Base-by-base conservation (phyloP, 2,329 filamentous ascomycete genomes). In the Alternaria ethzedia region DNA sequence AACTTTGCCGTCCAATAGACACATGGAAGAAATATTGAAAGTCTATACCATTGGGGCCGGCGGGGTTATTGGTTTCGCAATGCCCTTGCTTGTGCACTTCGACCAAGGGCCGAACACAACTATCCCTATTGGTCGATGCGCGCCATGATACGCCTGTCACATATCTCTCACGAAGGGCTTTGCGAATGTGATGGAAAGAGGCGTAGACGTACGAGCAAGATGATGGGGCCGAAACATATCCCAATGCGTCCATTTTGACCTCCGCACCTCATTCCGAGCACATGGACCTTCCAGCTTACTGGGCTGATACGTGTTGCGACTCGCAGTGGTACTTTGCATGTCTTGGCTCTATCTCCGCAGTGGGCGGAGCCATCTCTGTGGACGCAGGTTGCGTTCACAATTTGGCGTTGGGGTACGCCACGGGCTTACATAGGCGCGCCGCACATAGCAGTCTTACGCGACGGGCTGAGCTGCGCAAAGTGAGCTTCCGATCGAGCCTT, bases 381-480 rank as follows among this genome's bases (percentile, higher is more conserved):
- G 44, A 32, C 4, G 56, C 56, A 51, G 51, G 46, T 10, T 51
- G 25, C 30, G 28, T 21, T 30, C 17, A 36, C 45, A 28, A 43
- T 25, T 55, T 20, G 51, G 30, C 45, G 44, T 52, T 58, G n/a
- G 43, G 49, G 23, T 28, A 28, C 55, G 55, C 50, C 59, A 60
- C 62, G 43, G 50, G 44, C 63, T 68, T 54, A 61, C 51, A 36
- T 36, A 50, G 44, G 46, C 47, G 12, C 23, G 23, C 56, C 32
- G 32, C 25, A 43, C 20, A 26, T 5, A 20, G 47, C 41, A 51
- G 51, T 26, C 30, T 58, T 52, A 52, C 32, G 56, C 25, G 25
- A 52, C 6, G 23, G 12, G 17, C 23, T n/a, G 46, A 44, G 47
- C 45, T 26, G 5, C 30, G 15, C 44, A 57, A n/a, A 23, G 23